Evolutionary conservation across 495 filamentous ascomycete genomes (phyloP).

Genomic region (Patellaria atrata): DNA sequence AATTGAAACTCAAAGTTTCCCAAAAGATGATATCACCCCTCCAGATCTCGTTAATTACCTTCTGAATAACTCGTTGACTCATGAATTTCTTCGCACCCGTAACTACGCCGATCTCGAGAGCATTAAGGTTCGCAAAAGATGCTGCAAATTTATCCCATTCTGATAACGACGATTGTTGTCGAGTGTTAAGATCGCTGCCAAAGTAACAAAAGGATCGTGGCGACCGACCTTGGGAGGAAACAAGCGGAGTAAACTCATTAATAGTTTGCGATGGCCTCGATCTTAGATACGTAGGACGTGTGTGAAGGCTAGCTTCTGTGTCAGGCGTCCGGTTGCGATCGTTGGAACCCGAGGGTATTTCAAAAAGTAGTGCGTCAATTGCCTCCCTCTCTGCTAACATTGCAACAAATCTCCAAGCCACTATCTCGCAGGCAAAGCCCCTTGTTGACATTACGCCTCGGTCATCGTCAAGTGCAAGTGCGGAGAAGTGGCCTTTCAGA

Average conservation of each 20-base stretch:
- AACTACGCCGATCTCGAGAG: constrained; percentile 78
- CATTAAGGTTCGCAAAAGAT: constrained; percentile 65
- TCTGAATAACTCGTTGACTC: constrained; percentile 72
- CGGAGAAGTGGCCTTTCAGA: constrained; percentile 53
- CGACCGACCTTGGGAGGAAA: constrained; percentile 24
- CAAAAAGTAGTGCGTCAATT: constrained; percentile 71
- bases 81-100: constrained; percentile 85
- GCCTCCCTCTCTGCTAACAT: constrained; percentile 66
- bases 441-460: constrained; percentile 60
- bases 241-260: constrained; percentile 12
- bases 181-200: constrained; percentile 18
- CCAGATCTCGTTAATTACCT: constrained; percentile 82
- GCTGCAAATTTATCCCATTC: constrained; percentile 40
- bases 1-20: constrained; percentile 62
- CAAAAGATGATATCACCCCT: constrained; percentile 85
- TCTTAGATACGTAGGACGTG: too few species aligned
- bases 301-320: constrained; percentile 1
- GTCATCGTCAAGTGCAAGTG: constrained; percentile 38
- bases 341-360: constrained; percentile 37
- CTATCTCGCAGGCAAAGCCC: constrained; percentile 77
- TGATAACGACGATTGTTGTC: too few species aligned
- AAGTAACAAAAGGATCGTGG: too few species aligned
- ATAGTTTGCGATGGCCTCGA: background rate
- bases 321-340: constrained; percentile 2
- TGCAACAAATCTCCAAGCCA: constrained; percentile 78